Conservation (phyloP, 73 alveolate genomes). For the Paramecium biaurelia region DNA sequence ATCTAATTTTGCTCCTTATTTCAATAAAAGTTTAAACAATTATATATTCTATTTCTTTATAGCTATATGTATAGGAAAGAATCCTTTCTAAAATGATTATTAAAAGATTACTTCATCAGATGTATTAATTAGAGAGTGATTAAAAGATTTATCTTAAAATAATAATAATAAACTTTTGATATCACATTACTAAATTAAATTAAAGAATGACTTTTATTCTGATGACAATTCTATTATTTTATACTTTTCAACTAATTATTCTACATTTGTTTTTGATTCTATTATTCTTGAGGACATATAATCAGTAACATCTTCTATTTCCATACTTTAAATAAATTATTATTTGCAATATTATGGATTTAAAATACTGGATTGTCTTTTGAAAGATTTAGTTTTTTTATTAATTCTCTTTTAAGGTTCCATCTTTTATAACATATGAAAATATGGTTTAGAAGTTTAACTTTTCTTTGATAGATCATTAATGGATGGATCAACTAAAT, state of each 20-base stretch:
- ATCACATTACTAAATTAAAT: neutral
- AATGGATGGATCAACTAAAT: constrained; percentile 33
- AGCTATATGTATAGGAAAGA: constrained; percentile 8
- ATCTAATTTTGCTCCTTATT: neutral
- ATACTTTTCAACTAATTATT: neutral
- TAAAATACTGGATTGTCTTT: neutral
- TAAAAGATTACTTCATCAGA: neutral
- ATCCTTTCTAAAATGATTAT: neutral
- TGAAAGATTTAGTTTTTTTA: neutral
- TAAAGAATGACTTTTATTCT: neutral
- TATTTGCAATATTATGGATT: neutral
- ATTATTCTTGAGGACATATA: neutral
- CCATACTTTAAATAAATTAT: neutral
- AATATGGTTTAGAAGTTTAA: neutral
- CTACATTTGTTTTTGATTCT: neutral
- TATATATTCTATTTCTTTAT: neutral
- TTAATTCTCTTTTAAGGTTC: neutral
- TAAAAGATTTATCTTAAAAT: neutral
- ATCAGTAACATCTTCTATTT: constrained; percentile 10
- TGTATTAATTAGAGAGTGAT: neutral
- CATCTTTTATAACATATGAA: neutral
- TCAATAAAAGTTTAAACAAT: neutral
- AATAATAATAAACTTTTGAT: neutral
- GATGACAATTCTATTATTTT: neutral
- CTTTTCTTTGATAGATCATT: neutral